Evolutionary conservation across 306 rosid genomes (phyloP).

Genomic region (Quillaja saponaria): DNA sequence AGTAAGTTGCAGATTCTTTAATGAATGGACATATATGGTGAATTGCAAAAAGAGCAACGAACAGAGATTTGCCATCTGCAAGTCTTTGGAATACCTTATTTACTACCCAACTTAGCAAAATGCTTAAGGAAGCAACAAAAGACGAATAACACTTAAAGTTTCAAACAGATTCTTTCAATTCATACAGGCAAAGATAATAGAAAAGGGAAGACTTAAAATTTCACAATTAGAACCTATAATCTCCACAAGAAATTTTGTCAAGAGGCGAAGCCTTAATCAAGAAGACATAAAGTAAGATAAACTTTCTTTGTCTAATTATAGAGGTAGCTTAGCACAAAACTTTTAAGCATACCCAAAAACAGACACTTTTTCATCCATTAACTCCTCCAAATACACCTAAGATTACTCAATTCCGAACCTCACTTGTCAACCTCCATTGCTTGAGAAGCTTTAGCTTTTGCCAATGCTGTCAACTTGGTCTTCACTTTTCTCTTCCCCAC

Average conservation of each 20-base stretch:
- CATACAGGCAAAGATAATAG: slow-evolving; percentile 1
- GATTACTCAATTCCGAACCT: slow-evolving; percentile 37
- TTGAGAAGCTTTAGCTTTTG: slow-evolving; percentile 81
- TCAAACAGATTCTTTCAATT: too few species aligned
- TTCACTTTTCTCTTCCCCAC: slow-evolving; percentile 81
- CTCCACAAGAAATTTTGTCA: background rate
- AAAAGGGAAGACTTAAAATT: too few species aligned
- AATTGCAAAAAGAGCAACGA: too few species aligned
- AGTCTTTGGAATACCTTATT: too few species aligned
- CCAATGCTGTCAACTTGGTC: slow-evolving; percentile 70
- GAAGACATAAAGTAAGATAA: slow-evolving; percentile 4
- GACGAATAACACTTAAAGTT: too few species aligned
- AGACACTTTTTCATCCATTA: slow-evolving; percentile 3
- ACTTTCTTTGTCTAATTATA: slow-evolving; percentile 19
- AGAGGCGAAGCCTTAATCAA: slow-evolving; percentile 11
- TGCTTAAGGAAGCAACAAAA: too few species aligned
- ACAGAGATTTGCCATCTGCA: too few species aligned
- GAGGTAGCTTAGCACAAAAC: slow-evolving; percentile 11
- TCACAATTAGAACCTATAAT: slow-evolving; percentile 16
- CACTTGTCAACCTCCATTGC: slow-evolving; percentile 88
- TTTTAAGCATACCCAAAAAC: slow-evolving; percentile 8
- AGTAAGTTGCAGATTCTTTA: too few species aligned
- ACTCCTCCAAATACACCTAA: slow-evolving; percentile 20
- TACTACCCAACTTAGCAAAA: too few species aligned
- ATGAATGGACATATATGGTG: too few species aligned